Percentiles rank a stretch among this genome's conserved stretches.
These are phyloP conservation scores for Hanseniaspora occidentalis DNA, from an alignment of 805 yeast species.

Conservation along the genomic window DNA sequence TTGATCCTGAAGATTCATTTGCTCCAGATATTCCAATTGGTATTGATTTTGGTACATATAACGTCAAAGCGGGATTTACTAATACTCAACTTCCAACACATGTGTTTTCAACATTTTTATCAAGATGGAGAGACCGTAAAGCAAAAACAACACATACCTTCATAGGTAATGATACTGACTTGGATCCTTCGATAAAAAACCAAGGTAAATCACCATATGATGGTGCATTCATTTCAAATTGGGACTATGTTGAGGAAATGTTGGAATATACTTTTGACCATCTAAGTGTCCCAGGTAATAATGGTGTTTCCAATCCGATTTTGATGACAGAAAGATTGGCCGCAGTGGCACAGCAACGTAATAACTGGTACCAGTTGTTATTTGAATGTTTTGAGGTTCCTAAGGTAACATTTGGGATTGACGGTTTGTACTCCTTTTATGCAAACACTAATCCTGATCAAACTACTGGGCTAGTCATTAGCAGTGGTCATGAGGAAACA, in stretches of 20 bases:
- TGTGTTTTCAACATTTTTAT: constrained; percentile 52
- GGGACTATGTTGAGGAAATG: constrained; percentile 80
- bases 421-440: constrained; percentile 65
- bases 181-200: constrained; percentile 58
- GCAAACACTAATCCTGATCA: constrained; percentile 31
- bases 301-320: constrained; percentile 62
- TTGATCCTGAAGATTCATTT: constrained; percentile 15
- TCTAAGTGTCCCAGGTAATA: constrained; percentile 46
- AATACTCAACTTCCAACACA: constrained; percentile 37
- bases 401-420: constrained; percentile 68
- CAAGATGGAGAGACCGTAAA: constrained; percentile 72
- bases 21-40: constrained; percentile 56
- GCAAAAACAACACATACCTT: constrained; percentile 47
- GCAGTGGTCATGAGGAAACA: constrained; percentile 74
- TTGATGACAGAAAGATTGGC: constrained; percentile 71
- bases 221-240: constrained; percentile 75
- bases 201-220: constrained; percentile 75
- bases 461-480: constrained; percentile 56
- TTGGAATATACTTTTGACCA: constrained; percentile 77
- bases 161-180: constrained; percentile 69
- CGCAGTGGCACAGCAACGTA: constrained; percentile 56
- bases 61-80: constrained; percentile 48
- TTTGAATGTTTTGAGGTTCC: constrained; percentile 75
- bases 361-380: constrained; percentile 63
- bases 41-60: constrained; percentile 68